phyloP scores from a whole-genome alignment of 768 basidiomycete species.

The Termitomyces sp. region DNA sequence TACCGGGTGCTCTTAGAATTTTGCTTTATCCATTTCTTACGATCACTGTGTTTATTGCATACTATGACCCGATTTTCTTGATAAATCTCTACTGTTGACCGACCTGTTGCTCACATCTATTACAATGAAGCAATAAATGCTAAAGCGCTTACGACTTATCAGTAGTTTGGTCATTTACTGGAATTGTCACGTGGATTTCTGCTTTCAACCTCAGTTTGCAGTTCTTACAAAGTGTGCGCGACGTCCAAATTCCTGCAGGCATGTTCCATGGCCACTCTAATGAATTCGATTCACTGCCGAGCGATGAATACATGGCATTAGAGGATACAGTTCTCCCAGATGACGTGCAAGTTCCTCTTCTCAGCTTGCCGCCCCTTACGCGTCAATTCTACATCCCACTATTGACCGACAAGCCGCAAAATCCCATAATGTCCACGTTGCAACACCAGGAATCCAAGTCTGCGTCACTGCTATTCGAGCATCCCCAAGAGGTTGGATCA shows the following conservation, averaged over 20 bases:
- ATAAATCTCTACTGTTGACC: background rate
- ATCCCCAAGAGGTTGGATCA: constrained; percentile 25
- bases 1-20: constrained; percentile 27
- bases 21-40: background rate
- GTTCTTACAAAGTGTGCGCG: background rate
- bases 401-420: constrained; percentile 69
- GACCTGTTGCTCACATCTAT: background rate
- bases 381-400: constrained; percentile 56
- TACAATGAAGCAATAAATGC: no score
- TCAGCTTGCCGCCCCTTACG: constrained; percentile 24
- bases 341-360: constrained; percentile 18
- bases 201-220: no score
- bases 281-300: background rate
- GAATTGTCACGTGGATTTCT: background rate
- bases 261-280: constrained; percentile 7
- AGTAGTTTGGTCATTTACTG: background rate
- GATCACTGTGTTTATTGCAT: background rate
- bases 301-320: background rate
- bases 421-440: constrained; percentile 66
- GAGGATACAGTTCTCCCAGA: constrained; percentile 13
- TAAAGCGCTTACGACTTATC: background rate
- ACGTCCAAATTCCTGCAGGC: background rate
- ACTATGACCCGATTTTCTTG: background rate
- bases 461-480: constrained; percentile 7
- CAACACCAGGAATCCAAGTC: constrained; percentile 17